Evolutionary conservation across 371 early-diverging fungal species (phyloP).

Genomic region (Rhizopus delemar): DNA sequence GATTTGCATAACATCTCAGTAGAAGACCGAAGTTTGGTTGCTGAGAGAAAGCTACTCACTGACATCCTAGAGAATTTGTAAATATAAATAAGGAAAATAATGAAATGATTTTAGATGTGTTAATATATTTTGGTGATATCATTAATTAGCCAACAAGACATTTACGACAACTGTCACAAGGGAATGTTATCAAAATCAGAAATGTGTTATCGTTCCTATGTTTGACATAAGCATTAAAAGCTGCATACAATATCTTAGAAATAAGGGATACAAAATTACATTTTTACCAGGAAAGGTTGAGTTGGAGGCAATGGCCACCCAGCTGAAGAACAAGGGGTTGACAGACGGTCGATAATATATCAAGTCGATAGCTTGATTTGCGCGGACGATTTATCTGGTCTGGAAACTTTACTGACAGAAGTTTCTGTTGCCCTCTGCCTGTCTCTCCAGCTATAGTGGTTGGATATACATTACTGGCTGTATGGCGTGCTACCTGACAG

Average conservation of each 20-base stretch:
- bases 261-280: not conserved
- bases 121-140: not conserved
- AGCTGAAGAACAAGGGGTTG: not conserved
- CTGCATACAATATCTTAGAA: not conserved
- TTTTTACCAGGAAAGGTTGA: not conserved
- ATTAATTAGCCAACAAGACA: not conserved
- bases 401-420: constrained; percentile 17
- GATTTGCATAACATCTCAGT: constrained; percentile 9
- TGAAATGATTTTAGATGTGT: too few species aligned
- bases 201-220: not conserved
- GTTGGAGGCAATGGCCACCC: not conserved
- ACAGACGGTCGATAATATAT: constrained; percentile 3
- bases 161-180: not conserved
- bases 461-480: too few species aligned
- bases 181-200: not conserved
- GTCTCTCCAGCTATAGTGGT: too few species aligned
- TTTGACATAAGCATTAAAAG: not conserved
- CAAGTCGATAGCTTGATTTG: constrained; percentile 7
- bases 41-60: constrained; percentile 4
- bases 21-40: constrained; percentile 8
- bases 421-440: too few species aligned
- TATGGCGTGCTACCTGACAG: too few species aligned
- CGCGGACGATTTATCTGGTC: constrained; percentile 2
- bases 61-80: not conserved
- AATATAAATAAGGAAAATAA: not conserved